phyloP scores from a whole-genome alignment of 441 rosid species.

The Jatropha multifida region DNA sequence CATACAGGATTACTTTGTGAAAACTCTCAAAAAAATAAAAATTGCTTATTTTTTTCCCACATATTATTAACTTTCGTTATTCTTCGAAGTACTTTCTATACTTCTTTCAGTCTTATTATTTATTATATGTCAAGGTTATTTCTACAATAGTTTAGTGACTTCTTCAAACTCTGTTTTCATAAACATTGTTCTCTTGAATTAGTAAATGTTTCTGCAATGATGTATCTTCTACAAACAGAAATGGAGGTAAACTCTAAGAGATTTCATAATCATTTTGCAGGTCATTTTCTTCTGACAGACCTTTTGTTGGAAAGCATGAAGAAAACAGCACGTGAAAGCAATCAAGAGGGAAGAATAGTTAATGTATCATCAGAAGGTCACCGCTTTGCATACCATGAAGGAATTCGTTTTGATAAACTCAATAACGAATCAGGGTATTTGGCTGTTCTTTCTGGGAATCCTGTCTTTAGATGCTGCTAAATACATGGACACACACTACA shows the following conservation, averaged over 20 bases:
- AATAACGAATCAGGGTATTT: conserved; percentile 33
- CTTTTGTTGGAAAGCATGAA: conserved; percentile 45
- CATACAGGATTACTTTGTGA: too few relatives aligned
- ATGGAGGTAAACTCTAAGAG: neutral
- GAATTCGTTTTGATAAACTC: conserved; percentile 36
- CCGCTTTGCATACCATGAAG: conserved; percentile 32
- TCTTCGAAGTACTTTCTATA: too few relatives aligned
- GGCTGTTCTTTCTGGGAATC: neutral
- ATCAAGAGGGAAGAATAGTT: conserved; percentile 41
- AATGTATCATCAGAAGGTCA: conserved; percentile 39
- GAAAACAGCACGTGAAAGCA: conserved; percentile 29
- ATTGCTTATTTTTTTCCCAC: too few relatives aligned
- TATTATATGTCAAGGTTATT: too few relatives aligned
- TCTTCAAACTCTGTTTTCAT: neutral
- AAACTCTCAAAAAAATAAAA: too few relatives aligned
- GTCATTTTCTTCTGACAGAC: conserved; percentile 46
- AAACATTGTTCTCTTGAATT: neutral
- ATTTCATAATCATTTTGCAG: conserved; percentile 25
- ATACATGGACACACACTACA: neutral
- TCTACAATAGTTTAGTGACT: neutral
- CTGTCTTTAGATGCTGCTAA: neutral
- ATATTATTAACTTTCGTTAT: too few relatives aligned
- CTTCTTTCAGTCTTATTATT: too few relatives aligned
- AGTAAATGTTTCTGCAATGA: neutral
- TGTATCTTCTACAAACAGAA: neutral